A percentile compares a stretch with the other conserved stretches of the same genome.
phyloP scores from a whole-genome alignment of 2,329 filamentous ascomycete species.

The Fusarium domesticum region DNA sequence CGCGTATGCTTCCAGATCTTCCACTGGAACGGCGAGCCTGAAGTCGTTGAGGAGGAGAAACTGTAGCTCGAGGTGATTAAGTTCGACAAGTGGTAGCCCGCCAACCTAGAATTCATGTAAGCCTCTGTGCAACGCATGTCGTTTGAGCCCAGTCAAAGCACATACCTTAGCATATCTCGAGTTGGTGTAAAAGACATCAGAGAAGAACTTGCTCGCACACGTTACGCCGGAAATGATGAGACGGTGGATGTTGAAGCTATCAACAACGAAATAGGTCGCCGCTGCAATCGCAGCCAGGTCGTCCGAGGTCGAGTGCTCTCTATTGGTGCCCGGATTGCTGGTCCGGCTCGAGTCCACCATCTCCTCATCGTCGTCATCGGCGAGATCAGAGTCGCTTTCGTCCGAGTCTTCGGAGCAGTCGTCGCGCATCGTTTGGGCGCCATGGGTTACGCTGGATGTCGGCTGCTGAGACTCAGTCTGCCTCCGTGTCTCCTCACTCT shows the following conservation, averaged over 20 bases:
- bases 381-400: constrained; percentile 51
- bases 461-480: constrained; percentile 11
- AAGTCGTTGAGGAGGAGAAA: constrained; percentile 97
- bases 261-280: constrained; percentile 81
- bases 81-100: constrained; percentile 82
- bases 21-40: constrained; percentile 84
- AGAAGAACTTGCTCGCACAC: constrained; percentile 99
- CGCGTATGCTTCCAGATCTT: constrained; percentile 94
- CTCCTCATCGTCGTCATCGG: constrained; percentile 43
- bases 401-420: constrained; percentile 33
- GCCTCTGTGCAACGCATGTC: not conserved
- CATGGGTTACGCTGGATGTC: constrained; percentile 20
- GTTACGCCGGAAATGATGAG: constrained; percentile 96
- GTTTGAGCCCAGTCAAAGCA: constrained; percentile 13
- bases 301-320: constrained; percentile 18
- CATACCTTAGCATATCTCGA: constrained; percentile 96
- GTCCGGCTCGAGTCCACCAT: constrained; percentile 33
- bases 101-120: constrained; percentile 66
- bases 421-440: constrained; percentile 30
- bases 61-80: constrained; percentile 95
- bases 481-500: constrained; percentile 56
- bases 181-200: constrained; percentile 97
- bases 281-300: constrained; percentile 27
- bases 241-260: constrained; percentile 98
- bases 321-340: constrained; percentile 22